Evolutionary conservation across 1,284 basidiomycete species (phyloP), one percentile per base, ranked within the genome.

Genomic region (Cystobasidiaceae sp.): DNA sequence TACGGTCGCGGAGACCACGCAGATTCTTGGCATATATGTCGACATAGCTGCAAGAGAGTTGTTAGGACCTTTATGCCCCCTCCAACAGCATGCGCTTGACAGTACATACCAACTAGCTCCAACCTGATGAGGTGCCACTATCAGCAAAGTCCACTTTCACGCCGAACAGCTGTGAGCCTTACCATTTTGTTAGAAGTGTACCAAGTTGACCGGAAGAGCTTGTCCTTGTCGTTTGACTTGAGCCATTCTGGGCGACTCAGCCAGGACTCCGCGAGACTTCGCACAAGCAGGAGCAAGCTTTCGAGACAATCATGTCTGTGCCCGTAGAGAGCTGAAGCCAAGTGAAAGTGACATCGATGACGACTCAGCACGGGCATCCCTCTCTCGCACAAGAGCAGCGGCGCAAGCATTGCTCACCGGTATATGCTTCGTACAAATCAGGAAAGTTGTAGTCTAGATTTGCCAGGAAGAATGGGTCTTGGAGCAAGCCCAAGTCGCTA

Each of bases 21-120:
- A 70, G 41, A 37, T 67, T 55, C 17, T 44, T 54, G 3, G 69
- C 69, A 48, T 68, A 70, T 27, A 58, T 67, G 28, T 70, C 69
- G 44, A 68, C 64, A 28, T 70, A 70, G 59, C 67, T 61, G 46
- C 13, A 19, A 11, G 11, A 21, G 2, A 5, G 1, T n/a, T 28
- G 13, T 27, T 51, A 27, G 23, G 21, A 51, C 19, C 2, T 51
- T 21, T 17, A 25, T 9, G 19, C 27, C 37, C 3, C 15, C 41
- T 33, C 19, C 9, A n/a, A n/a, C 27, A 33, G 23, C 51, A 34
- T n/a, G 4, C 51, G 11, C 19, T 8, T n/a, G n/a, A n/a, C n/a
- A n/a, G n/a, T n/a, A n/a, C 59, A 23, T 27, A 61, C 59, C 60
- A 63, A 11, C 41, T 55, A 3, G 50, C 60, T 17, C 60, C 60